These are phyloP conservation scores for Polyrhizophydium stewartii DNA, from an alignment of 371 early-diverging fungal genomes.

Conservation along the genomic window DNA sequence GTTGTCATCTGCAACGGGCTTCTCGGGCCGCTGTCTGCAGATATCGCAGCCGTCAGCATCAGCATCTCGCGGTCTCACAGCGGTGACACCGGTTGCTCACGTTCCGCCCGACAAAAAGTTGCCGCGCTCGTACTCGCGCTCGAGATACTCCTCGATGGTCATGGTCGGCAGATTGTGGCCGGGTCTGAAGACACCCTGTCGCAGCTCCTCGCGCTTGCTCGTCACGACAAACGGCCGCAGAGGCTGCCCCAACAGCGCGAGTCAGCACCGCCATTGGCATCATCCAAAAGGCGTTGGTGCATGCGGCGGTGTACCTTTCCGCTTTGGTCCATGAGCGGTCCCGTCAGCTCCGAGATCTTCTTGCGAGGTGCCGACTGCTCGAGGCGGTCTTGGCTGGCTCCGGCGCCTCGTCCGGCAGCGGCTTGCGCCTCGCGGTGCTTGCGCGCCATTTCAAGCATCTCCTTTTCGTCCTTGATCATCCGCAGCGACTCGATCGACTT, in stretches of 20 bases:
- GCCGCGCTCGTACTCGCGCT: slow-evolving; percentile 82
- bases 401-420: background rate
- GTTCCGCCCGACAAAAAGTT: slow-evolving; percentile 83
- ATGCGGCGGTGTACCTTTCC: background rate
- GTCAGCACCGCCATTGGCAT: no score
- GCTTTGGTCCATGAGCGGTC: background rate
- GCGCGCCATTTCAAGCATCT: slow-evolving; percentile 55
- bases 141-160: slow-evolving; percentile 92
- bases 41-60: no score
- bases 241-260: slow-evolving; percentile 28
- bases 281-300: slow-evolving; percentile 9
- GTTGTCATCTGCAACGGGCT: slow-evolving; percentile 67
- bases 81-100: slow-evolving; percentile 33
- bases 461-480: slow-evolving; percentile 66
- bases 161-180: slow-evolving; percentile 91
- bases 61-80: no score
- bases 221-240: slow-evolving; percentile 88
- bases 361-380: background rate
- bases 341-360: background rate
- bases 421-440: background rate
- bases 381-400: background rate
- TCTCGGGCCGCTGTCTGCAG: slow-evolving; percentile 43
- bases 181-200: slow-evolving; percentile 80
- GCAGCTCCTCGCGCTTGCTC: slow-evolving; percentile 65
- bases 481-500: slow-evolving; percentile 59